These are phyloP conservation scores for Mortierella sp. DNA, from an alignment of 371 early-diverging fungal genomes.

Conservation along the genomic window DNA sequence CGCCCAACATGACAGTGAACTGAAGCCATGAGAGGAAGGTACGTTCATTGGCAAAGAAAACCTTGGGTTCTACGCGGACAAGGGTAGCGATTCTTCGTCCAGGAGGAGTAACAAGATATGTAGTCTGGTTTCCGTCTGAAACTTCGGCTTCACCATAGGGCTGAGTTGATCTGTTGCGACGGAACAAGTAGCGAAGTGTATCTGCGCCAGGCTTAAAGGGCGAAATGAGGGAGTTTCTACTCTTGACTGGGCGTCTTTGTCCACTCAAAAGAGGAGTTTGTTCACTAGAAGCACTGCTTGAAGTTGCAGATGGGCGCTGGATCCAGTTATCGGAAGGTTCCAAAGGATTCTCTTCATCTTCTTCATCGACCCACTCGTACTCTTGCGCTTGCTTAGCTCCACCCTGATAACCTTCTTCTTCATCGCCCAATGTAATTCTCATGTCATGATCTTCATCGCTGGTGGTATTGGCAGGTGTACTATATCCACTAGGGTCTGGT, in stretches of 20 bases:
- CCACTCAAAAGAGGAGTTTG: constrained; percentile 43
- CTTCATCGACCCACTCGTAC: constrained; percentile 51
- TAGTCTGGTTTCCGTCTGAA: constrained; percentile 17
- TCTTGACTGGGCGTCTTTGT: constrained; percentile 19
- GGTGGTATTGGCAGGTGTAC: constrained; percentile 55
- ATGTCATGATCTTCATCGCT: constrained; percentile 54
- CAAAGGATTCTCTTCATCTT: constrained; percentile 48
- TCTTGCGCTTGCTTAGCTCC: constrained; percentile 41
- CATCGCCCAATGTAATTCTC: constrained; percentile 31
- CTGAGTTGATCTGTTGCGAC: constrained; percentile 44
- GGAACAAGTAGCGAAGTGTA: constrained; percentile 55
- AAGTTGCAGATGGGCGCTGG: constrained; percentile 31
- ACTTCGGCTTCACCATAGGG: constrained; percentile 31
- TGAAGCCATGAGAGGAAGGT: constrained; percentile 97
- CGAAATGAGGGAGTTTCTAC: constrained; percentile 45
- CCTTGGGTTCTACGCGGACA: constrained; percentile 98
- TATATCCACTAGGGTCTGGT: constrained; percentile 53
- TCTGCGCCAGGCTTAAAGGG: constrained; percentile 56
- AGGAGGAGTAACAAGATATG: constrained; percentile 61
- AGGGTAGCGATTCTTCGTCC: constrained; percentile 82
- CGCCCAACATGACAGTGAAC: constrained; percentile 81
- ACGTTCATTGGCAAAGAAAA: constrained; percentile 99
- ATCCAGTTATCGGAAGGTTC: constrained; percentile 52
- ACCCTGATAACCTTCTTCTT: constrained; percentile 39
- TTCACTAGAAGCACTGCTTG: constrained; percentile 38